A percentile compares a stretch with the other conserved stretches of the same genome.
phyloP scores from a whole-genome alignment of 306 rosid species.

The Corylus avellana region DNA sequence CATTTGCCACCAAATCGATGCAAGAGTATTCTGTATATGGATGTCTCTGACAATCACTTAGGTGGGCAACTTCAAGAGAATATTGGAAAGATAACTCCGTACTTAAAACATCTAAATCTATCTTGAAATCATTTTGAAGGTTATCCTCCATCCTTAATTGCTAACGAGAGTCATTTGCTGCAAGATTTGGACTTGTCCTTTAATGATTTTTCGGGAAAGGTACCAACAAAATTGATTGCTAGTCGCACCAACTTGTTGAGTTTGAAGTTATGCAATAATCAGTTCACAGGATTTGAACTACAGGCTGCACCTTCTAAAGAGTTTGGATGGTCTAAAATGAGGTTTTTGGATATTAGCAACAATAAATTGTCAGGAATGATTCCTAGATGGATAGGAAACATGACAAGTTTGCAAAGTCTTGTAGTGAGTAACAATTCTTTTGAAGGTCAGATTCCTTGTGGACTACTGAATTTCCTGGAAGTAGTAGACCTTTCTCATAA shows the following conservation, averaged over 20 bases:
- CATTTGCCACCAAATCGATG: neutral
- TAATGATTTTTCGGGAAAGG: conserved; percentile 1
- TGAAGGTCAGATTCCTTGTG: too few relatives aligned
- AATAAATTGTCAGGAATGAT: too few relatives aligned
- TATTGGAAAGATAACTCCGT: neutral
- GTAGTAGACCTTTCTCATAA: too few relatives aligned
- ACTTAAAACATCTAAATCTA: neutral
- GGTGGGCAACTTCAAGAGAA: conserved; percentile 1
- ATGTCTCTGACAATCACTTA: neutral
- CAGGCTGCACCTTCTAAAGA: neutral
- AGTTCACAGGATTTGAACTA: neutral
- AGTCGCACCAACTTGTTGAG: rapidly evolving
- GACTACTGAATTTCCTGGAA: too few relatives aligned
- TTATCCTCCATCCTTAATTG: conserved; percentile 1
- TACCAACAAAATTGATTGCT: neutral
- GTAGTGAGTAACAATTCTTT: too few relatives aligned
- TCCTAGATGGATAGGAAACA: too few relatives aligned
- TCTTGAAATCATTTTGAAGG: conserved; percentile 3
- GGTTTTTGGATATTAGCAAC: too few relatives aligned
- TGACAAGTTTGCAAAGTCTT: too few relatives aligned
- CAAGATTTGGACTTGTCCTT: neutral
- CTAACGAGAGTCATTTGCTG: neutral
- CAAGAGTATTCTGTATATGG: rapidly evolving
- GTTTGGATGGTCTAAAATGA: neutral
- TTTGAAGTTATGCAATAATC: neutral